Percentiles rank a stretch among this genome's conserved stretches.
phyloP scores from a whole-genome alignment of 768 basidiomycete species.

The Phaeotremella skinneri region DNA sequence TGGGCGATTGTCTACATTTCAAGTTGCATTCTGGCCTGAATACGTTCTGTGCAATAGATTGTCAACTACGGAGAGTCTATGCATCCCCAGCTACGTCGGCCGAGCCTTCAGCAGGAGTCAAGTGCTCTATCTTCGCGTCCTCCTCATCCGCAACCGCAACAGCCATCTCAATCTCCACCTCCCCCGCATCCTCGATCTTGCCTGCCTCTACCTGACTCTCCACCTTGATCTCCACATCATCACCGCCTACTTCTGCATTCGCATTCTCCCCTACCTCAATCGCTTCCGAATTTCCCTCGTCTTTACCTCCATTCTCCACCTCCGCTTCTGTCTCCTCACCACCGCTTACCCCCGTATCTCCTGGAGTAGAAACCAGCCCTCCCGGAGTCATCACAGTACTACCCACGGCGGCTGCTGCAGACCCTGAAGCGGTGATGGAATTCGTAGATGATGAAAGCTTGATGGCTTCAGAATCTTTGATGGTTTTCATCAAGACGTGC shows the following conservation, averaged over 20 bases:
- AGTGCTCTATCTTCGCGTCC: not conserved
- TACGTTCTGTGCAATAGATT: not conserved
- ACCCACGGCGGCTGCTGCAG: conserved; percentile 4
- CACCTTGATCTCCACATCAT: conserved; percentile 1
- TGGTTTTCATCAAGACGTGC: conserved; percentile 19
- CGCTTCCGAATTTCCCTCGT: not conserved
- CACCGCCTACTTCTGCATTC: not conserved
- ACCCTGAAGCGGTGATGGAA: not conserved
- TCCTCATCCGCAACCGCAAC: conserved; percentile 9
- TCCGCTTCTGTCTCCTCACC: not conserved
- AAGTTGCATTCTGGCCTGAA: not conserved
- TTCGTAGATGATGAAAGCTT: conserved; percentile 10
- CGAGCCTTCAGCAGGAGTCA: too few relatives aligned
- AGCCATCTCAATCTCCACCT: not conserved
- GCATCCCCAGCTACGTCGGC: not conserved
- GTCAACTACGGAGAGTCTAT: not conserved
- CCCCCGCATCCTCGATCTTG: conserved; percentile 4
- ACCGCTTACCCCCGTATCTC: not conserved
- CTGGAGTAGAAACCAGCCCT: conserved; percentile 4
- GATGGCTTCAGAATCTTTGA: conserved; percentile 15
- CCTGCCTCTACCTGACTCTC: conserved; percentile 3
- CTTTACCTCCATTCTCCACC: not conserved
- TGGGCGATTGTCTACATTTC: not conserved
- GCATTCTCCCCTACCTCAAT: conserved; percentile 1
- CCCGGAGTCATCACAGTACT: not conserved